Conservation (phyloP, 1,139 yeast genomes). For the Diutina pseudorugosa region DNA sequence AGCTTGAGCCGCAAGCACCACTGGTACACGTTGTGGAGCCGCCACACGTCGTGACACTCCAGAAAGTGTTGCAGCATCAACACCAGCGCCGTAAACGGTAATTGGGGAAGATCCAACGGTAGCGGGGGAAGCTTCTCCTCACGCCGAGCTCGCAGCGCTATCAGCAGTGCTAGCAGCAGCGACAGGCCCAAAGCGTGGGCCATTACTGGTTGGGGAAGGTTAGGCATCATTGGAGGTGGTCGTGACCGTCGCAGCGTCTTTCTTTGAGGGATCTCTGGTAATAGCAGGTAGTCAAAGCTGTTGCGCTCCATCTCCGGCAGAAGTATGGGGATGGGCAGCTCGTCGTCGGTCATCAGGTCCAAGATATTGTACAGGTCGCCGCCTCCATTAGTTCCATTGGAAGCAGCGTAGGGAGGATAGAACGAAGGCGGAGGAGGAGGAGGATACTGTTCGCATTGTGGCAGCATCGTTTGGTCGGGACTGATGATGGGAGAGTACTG, state of each 20-base stretch:
- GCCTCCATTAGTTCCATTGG: too few species aligned
- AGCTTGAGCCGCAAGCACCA: conserved; percentile 38
- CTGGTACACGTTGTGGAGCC: conserved; percentile 26
- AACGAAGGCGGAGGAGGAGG: not conserved
- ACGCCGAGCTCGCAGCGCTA: conserved; percentile 7
- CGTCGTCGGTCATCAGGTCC: conserved; percentile 1
- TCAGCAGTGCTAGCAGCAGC: conserved; percentile 4
- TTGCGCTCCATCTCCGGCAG: conserved; percentile 8
- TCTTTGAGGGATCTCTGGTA: conserved; percentile 28
- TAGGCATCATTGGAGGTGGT: conserved; percentile 1
- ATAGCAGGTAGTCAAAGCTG: conserved; percentile 27
- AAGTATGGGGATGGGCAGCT: not conserved
- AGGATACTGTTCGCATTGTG: not conserved
- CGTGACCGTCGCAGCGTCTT: conserved; percentile 2
- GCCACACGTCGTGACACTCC: conserved; percentile 27
- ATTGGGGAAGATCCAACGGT: conserved; percentile 42
- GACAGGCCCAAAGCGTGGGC: conserved; percentile 10
- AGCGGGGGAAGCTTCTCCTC: conserved; percentile 32
- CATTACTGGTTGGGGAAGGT: conserved; percentile 9
- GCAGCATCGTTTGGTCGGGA: not conserved
- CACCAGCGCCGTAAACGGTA: conserved; percentile 43
- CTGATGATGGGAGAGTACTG: not conserved
- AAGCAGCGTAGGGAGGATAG: not conserved
- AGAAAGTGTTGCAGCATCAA: conserved; percentile 37
- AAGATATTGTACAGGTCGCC: not conserved